A percentile compares a stretch with the other conserved stretches of the same genome.
Conservation (phyloP, 768 basidiomycete genomes). For the Pleurotus salmoneostramineus region DNA sequence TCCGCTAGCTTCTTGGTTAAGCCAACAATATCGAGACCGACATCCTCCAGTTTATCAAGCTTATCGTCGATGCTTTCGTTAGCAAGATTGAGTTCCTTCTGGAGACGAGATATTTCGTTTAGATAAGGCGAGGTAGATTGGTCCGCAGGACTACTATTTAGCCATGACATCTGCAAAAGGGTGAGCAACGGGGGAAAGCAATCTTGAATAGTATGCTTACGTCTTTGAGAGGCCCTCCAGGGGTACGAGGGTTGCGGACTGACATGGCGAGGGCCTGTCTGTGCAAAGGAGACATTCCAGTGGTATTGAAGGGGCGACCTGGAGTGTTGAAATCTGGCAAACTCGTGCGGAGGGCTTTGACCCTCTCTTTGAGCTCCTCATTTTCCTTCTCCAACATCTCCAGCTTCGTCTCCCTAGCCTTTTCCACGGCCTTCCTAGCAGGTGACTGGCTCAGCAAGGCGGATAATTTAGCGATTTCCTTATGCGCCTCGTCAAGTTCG, state of each 20-base stretch:
- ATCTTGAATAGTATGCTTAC: slow-evolving; percentile 36
- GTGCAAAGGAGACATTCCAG: slow-evolving; percentile 73
- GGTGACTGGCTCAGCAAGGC: slow-evolving; percentile 68
- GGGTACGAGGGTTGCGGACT: slow-evolving; percentile 67
- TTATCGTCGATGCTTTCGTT: slow-evolving; percentile 89
- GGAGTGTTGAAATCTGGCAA: slow-evolving; percentile 56
- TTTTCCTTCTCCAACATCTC: slow-evolving; percentile 74
- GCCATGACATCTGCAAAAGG: slow-evolving; percentile 59
- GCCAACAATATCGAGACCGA: slow-evolving; percentile 70
- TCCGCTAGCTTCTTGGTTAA: slow-evolving; percentile 71
- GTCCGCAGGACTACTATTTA: slow-evolving; percentile 58
- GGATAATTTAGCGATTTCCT: slow-evolving; percentile 69
- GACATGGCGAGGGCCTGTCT: slow-evolving; percentile 69
- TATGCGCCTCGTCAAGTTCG: slow-evolving; percentile 75
- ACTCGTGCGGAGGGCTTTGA: slow-evolving; percentile 53
- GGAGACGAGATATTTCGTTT: slow-evolving; percentile 69
- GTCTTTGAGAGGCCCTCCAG: slow-evolving; percentile 74
- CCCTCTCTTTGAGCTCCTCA: slow-evolving; percentile 69
- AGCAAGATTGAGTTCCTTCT: slow-evolving; percentile 71
- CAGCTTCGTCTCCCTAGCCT: slow-evolving; percentile 71
- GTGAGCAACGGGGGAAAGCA: slow-evolving; percentile 3
- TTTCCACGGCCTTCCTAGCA: slow-evolving; percentile 72
- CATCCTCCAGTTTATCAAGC: slow-evolving; percentile 79
- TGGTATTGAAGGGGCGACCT: slow-evolving; percentile 46
- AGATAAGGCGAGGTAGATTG: slow-evolving; percentile 57